Evolutionary conservation across 257 asterid species (phyloP), one percentile per base, ranked within the genome.

Genomic region (Paraleonurus japonicus): DNA sequence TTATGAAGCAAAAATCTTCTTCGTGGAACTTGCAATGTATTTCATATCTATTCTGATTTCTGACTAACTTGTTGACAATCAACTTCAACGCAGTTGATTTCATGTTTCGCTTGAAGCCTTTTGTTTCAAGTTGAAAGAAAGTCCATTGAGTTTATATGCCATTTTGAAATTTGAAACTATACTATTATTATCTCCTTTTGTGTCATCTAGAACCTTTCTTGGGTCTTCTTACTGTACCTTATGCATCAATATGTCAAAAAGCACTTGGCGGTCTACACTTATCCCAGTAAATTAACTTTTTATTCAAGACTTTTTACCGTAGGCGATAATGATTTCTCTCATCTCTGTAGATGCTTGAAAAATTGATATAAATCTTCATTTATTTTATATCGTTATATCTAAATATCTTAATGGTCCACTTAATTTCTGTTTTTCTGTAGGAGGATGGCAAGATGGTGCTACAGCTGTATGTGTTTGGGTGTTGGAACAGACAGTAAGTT

Each of bases 381-480:
- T 10, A 10, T 24, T 37, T 24, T 70, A 28, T 39, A 32, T 59
- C 22, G 7, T 26, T 61, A 54, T 37, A 27, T 24, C 65, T 33
- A 27, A 67, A 51, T 61, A 20, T 57, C 62, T 23, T 48, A 20
- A 37, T 8, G 30, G 13, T 41, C 5, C 27, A 63, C 17, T 75
- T 71, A 63, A 65, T 33, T 76, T 51, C 59, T 76, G 35, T 71
- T 75, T 61, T 76, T 70, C 73, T 43, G 10, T 57, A 92, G 98
- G 96, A 73, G 95, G 96, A 37, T 92, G 98, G 96, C 98, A 86
- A 71, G 98, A 92, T 88, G 98, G 98, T 28, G 98, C 98, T 53
- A 86, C 96, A 69, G 98, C 96, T 80, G 98, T 92, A 72, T 90
- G 96, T 69, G 77, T 84, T 28, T 92, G 98, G 98, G 87, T 90